phyloP scores from a whole-genome alignment of 2,329 filamentous ascomycete genomes.

The Verticillium klebahnii region DNA sequence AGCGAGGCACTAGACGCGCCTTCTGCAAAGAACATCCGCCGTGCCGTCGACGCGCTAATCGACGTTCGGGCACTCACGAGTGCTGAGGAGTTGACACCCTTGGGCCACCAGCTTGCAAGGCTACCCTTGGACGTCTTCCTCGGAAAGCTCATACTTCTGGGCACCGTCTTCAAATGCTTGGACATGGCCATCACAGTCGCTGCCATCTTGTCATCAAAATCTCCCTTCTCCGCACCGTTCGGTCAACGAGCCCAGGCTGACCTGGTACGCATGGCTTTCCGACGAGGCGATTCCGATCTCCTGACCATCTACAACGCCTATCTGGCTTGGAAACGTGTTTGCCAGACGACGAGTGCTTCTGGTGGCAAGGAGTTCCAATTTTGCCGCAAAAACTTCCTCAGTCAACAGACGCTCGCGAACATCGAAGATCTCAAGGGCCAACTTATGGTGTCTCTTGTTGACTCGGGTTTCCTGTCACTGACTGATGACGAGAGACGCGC shows the following conservation, averaged over 20 bases:
- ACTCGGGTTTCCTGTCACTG: conserved; percentile 76
- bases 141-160: conserved; percentile 86
- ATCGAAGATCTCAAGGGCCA: conserved; percentile 97
- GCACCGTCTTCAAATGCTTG: conserved; percentile 82
- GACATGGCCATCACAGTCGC: conserved; percentile 90
- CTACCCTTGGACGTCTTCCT: conserved; percentile 91
- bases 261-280: conserved; percentile 71
- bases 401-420: conserved; percentile 79
- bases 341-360: conserved; percentile 52
- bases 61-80: conserved; percentile 86
- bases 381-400: conserved; percentile 92
- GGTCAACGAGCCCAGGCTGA: conserved; percentile 80
- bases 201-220: conserved; percentile 90
- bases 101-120: conserved; percentile 82
- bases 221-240: conserved; percentile 84
- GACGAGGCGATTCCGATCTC: conserved; percentile 83
- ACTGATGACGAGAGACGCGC: conserved; percentile 66
- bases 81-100: conserved; percentile 76
- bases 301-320: conserved; percentile 95
- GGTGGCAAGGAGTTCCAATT: conserved; percentile 77
- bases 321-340: conserved; percentile 78
- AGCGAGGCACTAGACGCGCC: conserved; percentile 86
- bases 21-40: conserved; percentile 84
- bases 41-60: conserved; percentile 86
- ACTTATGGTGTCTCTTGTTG: conserved; percentile 76